Base-by-base conservation (phyloP, 148 eudicot genomes). In the Simmondsia chinensis region DNA sequence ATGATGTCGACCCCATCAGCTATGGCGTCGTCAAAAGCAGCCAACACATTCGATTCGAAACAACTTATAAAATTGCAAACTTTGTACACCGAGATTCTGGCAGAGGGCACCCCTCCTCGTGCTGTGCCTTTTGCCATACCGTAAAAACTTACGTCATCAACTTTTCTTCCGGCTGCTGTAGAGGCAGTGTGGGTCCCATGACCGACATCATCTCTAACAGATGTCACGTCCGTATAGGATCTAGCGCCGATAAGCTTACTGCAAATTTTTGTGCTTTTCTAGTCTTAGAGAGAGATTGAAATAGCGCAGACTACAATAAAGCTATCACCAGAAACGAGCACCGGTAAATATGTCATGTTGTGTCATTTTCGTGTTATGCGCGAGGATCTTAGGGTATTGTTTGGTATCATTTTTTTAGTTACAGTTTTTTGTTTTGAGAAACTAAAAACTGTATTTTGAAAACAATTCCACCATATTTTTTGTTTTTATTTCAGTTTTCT, bases 171-270 rank as follows among this genome's bases (percentile, higher is more conserved):
- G 0, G 80, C 86, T 14, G 77, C 86, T 27, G 47, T 82, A 2
- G 82, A 69, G 7, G 94, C 80, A 0, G 77, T 72, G 54, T 82
- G 77, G 9, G 63, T 57, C 7, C 91, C 91, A 41, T 82, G 81
- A 1, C 84, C 91, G 0, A 4, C 5, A 0, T 2, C 2, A 11
- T 78, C 93, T 20, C 71, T 49, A 4, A 73, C 76, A 6, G 56
- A 7, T 2, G 25, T 21, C 0, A 7, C 48, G 30, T 0, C 38
- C 3, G 27, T 33, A 31, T 13, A 18, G 52, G 48, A 24, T 27
- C 76, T 63, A 3, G 82, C 93, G 6, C 93, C 93, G 6, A 77
- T 74, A 11, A 82, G 8, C 48, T 82, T 82, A 32, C 82, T 79
- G 60, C 29, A 50, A 56, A n/a, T 2, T 3, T 13, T 34, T 24